A percentile compares a stretch with the other conserved stretches of the same genome.
Evolutionary conservation across 768 basidiomycete species (phyloP).

Genomic region (Russula lepida): DNA sequence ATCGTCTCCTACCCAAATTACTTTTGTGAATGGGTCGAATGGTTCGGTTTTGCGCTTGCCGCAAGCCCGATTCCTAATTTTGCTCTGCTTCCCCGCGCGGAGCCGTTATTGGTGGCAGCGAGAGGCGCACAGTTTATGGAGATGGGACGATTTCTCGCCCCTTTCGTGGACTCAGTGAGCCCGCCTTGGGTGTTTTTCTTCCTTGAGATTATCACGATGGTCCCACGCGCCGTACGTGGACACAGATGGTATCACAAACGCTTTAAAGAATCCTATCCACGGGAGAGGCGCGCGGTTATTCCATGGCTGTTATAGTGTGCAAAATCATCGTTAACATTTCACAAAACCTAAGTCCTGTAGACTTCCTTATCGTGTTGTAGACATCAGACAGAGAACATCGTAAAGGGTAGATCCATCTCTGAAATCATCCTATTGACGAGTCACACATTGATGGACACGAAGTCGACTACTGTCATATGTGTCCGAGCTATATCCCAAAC

Average conservation of each 20-base stretch:
- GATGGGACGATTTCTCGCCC: conserved; percentile 21
- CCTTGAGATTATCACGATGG: conserved; percentile 67
- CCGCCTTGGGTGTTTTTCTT: conserved; percentile 80
- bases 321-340: not conserved
- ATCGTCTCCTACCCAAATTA: conserved; percentile 91
- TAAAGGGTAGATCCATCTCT: not conserved
- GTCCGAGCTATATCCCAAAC: not conserved
- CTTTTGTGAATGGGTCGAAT: conserved; percentile 92
- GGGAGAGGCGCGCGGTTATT: conserved; percentile 66
- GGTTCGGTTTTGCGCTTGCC: conserved; percentile 80
- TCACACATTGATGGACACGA: not conserved
- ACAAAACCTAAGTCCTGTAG: not conserved
- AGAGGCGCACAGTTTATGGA: not conserved
- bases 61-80: conserved; percentile 41
- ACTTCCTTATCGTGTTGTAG: not conserved
- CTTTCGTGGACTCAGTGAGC: conserved; percentile 33
- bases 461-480: not conserved
- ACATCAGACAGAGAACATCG: not conserved
- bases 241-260: conserved; percentile 78
- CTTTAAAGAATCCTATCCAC: conserved; percentile 68
- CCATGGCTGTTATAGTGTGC: conserved; percentile 58
- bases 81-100: conserved; percentile 20
- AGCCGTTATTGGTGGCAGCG: not conserved
- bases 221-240: conserved; percentile 71
- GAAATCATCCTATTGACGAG: not conserved